phyloP scores from a whole-genome alignment of 2,329 filamentous ascomycete species.

The Pyricularia sp. region DNA sequence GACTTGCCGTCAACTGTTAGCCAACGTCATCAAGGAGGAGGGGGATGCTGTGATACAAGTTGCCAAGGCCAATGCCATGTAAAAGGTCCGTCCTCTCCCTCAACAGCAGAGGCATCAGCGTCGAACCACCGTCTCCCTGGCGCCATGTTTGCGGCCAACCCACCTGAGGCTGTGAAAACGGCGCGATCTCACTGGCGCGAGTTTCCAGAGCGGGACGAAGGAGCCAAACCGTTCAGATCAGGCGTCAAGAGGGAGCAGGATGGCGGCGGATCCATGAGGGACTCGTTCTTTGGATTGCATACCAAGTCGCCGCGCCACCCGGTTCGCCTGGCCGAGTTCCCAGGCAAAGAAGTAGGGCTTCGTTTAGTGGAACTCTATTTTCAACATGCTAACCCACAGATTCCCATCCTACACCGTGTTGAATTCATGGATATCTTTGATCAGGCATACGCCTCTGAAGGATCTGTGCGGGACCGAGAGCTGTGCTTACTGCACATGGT shows the following conservation, averaged over 20 bases:
- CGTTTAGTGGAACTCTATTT: constrained; percentile 80
- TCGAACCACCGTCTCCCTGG: background rate
- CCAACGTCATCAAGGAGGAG: background rate
- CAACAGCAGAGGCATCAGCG: background rate
- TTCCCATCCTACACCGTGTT: constrained; percentile 79
- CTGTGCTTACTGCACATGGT: constrained; percentile 96
- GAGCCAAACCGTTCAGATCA: background rate
- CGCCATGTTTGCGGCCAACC: background rate
- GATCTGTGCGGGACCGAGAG: constrained; percentile 34
- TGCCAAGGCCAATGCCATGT: background rate
- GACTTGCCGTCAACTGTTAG: background rate
- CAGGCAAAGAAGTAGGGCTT: constrained; percentile 62
- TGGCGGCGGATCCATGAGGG: constrained; percentile 59
- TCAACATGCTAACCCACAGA: constrained; percentile 92
- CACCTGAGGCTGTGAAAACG: background rate
- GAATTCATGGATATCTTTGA: constrained; percentile 89
- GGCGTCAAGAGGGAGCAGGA: background rate
- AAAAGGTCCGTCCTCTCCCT: background rate
- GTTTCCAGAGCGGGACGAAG: background rate
- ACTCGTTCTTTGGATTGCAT: constrained; percentile 95
- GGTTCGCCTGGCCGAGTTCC: constrained; percentile 56
- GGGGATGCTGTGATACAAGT: background rate
- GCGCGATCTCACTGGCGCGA: background rate
- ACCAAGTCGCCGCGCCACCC: constrained; percentile 81
- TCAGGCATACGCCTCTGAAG: constrained; percentile 66